Evolutionary conservation across 129 eudicot genomes (phyloP), one percentile per base, ranked within the genome.

Genomic region (Flaveria sonorensis): DNA sequence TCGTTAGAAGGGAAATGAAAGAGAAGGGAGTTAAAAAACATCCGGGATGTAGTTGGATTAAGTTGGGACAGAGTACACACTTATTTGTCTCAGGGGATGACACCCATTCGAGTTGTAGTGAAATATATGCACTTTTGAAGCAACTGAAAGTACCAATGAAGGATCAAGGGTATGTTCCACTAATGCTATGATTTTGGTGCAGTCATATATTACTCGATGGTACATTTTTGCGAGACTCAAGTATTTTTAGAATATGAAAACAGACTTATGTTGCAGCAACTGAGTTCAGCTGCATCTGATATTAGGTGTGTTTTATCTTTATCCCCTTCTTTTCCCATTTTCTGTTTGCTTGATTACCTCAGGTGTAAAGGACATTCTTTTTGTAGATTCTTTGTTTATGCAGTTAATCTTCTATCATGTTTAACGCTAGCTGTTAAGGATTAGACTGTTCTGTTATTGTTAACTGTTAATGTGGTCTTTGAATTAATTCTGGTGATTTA

Each of bases 31-130:
- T 91, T 46, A 74, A 46, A 52, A 94, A 94, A 80, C 77, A 70
- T 28, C 90, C 93, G 0, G 98, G 97, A 66, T 83, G 84, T 78
- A 91, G 97, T 81, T 91, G 92, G 95, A 90, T 85, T 66, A 77
- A 83, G 42, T 60, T 85, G 79, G 86, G 77, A 57, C 77, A 77
- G 53, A 36, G 62, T 20, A 83, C 86, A 24, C 70, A 79, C 67
- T 70, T 86, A 21, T 88, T 84, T 77, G 75, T 82, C 63, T 87
- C 86, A 9, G 87, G 90, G 19, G 87, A 90, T 74, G 66, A 81
- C 8, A 50, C 59, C 7, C 90, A 88, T 84, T 75, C 80, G 4
- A 23, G 56, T 73, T 78, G 81, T 24, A 74, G 64, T 74, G 79
- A 88, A 76, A 83, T 88, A 48, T 80, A 66, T 48, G 69, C 53